Evolutionary conservation across 495 filamentous ascomycete genomes (phyloP), one percentile per base, ranked within the genome.

Genomic region (Trichocladium antarcticum): DNA sequence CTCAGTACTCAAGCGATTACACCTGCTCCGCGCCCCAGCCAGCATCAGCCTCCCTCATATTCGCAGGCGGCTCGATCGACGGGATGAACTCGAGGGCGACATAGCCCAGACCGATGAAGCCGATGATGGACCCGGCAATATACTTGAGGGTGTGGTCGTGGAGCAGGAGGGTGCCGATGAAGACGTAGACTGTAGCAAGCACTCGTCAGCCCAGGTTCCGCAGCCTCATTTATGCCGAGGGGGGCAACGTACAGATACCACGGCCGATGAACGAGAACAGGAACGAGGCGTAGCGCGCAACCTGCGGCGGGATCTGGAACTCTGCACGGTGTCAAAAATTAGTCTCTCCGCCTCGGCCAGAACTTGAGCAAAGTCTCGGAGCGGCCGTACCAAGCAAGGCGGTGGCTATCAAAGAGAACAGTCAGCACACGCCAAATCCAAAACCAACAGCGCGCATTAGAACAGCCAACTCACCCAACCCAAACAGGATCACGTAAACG

Each of bases 201-300:
- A 6, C 2, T 15, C 5, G 32, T 49, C 16, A 49, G 39, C 8
- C 2, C 10, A 19, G 5, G 19, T n/a, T 20, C 9, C 3, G 22
- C 21, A 29, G 47, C 60, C 1, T 48, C 32, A 49, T 37, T 14
- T 15, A 20, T 7, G 27, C 6, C 53, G 35, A n/a, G n/a, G 10
- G 32, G 3, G 27, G 3, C 27, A 43, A 81, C 88, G 69, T 79
- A 96, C 89, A 97, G 65, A 88, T 71, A 64, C 92, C 92, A 57
- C 92, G 89, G 45, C 92, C 92, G 56, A 97, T 64, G 77, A 99
- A 97, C 38, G 83, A 89, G 76, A 96, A 97, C 61, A 97, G 81
- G 79, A 99, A 99, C 20, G 84, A 89, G 15, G 89, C 92, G 75
- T 97, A 96, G 64, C 85, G 80, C 50, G 87, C 83, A 32, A 94